Conservation (phyloP, 257 asterid species). For the Petunia axillaris region DNA sequence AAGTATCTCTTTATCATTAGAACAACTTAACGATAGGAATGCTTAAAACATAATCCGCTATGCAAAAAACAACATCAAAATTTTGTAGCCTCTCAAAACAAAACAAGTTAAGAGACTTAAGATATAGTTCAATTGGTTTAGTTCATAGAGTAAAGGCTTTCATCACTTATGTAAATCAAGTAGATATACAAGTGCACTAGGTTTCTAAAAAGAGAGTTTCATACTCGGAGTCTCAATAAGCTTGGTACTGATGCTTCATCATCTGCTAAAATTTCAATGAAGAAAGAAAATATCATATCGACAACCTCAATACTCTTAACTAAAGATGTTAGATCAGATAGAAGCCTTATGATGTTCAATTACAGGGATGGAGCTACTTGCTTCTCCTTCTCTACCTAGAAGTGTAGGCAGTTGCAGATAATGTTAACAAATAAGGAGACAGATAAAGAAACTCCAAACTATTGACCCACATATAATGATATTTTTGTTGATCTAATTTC, state of each 20-base stretch:
- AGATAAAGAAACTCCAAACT: conserved; percentile 16
- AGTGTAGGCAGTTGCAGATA: conserved; percentile 33
- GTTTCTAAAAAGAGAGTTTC: conserved; percentile 35
- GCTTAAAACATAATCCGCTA: conserved; percentile 97
- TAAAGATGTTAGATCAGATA: conserved; percentile 77
- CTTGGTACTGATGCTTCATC: conserved; percentile 94
- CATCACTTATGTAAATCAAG: conserved; percentile 10
- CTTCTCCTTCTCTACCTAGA: conserved; percentile 82
- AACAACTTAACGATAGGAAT: conserved; percentile 98
- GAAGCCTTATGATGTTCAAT: conserved; percentile 78
- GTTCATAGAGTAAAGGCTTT: conserved; percentile 1
- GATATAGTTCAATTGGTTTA: conserved; percentile 34
- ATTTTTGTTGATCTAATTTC: too few species aligned
- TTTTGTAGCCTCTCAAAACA: conserved; percentile 89
- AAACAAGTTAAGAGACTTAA: conserved; percentile 43
- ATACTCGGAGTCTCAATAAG: conserved; percentile 86
- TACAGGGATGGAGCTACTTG: conserved; percentile 75
- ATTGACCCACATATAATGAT: not conserved
- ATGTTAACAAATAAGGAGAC: conserved; percentile 15
- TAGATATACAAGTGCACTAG: conserved; percentile 24
- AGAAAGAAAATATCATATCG: conserved; percentile 89
- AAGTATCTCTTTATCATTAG: conserved; percentile 89
- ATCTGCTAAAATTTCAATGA: conserved; percentile 97
- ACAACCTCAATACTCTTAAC: conserved; percentile 88
- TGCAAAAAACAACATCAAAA: conserved; percentile 99